A percentile compares a stretch with the other conserved stretches of the same genome.
phyloP scores from a whole-genome alignment of 1,139 yeast species.

The Spathaspora jeffriesii region DNA sequence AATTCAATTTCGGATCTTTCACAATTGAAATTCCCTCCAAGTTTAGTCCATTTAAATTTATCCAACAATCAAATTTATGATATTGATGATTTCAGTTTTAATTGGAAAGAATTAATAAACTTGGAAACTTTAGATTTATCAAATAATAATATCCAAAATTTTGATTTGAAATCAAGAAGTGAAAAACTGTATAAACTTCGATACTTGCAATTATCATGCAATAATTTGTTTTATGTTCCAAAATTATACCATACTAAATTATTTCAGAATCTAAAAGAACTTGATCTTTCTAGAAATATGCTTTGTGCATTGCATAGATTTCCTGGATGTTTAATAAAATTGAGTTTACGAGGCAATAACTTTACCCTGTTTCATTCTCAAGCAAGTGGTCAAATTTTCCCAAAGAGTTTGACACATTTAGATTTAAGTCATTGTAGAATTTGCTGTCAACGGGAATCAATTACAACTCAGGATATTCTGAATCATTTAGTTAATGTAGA shows the following conservation, averaged over 20 bases:
- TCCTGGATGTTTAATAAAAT: slow-evolving; percentile 13
- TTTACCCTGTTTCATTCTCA: slow-evolving; percentile 11
- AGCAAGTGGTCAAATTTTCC: slow-evolving; percentile 13
- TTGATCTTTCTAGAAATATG: slow-evolving; percentile 26
- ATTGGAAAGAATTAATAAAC: slow-evolving; percentile 13
- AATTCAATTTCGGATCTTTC: slow-evolving; percentile 18
- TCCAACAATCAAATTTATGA: slow-evolving; percentile 23
- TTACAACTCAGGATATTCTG: slow-evolving; percentile 3
- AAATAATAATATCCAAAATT: slow-evolving; percentile 20
- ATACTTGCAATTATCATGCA: slow-evolving; percentile 20
- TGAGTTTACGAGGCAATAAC: slow-evolving; percentile 23
- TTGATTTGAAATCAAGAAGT: slow-evolving; percentile 6
- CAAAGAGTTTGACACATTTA: slow-evolving; percentile 13
- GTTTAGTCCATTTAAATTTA: slow-evolving; percentile 19
- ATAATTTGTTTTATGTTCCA: slow-evolving; percentile 15
- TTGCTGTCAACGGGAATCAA: neutral
- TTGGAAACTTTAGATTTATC: slow-evolving; percentile 21
- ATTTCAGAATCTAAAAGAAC: slow-evolving; percentile 15
- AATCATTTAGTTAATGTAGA: slow-evolving; percentile 6
- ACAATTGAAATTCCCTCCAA: slow-evolving; percentile 16
- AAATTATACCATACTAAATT: slow-evolving; percentile 4
- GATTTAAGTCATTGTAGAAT: slow-evolving; percentile 19
- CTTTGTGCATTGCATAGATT: slow-evolving; percentile 16
- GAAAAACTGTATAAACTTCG: slow-evolving; percentile 5
- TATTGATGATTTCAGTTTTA: slow-evolving; percentile 12